A percentile compares a stretch with the other conserved stretches of the same genome.
phyloP scores from a whole-genome alignment of 768 basidiomycete genomes.

The Neoboletus brunneissimus region DNA sequence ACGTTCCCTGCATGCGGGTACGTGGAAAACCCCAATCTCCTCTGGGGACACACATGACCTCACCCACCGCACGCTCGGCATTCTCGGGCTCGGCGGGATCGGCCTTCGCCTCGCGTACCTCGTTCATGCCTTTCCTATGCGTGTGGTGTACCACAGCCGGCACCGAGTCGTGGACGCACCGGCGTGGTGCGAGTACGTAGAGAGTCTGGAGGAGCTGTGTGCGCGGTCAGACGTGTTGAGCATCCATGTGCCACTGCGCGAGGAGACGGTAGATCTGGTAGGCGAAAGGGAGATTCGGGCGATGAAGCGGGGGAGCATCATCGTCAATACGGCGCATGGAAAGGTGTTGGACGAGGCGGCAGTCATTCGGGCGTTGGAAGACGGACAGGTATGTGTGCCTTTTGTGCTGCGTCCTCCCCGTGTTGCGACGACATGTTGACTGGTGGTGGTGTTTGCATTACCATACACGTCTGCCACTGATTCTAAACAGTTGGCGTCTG shows the following conservation, averaged over 20 bases:
- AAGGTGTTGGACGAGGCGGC: conserved; percentile 87
- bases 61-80: conserved; percentile 64
- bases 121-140: conserved; percentile 83
- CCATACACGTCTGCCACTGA: neutral
- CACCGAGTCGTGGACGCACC: conserved; percentile 57
- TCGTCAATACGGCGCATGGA: conserved; percentile 87
- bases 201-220: conserved; percentile 61
- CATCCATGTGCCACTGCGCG: conserved; percentile 76
- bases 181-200: conserved; percentile 76
- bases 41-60: conserved; percentile 58
- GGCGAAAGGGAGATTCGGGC: conserved; percentile 71
- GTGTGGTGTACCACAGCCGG: conserved; percentile 76
- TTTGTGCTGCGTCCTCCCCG: neutral
- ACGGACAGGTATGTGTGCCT: conserved; percentile 70
- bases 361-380: conserved; percentile 78
- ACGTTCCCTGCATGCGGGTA: conserved; percentile 44
- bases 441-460: neutral
- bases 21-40: conserved; percentile 58
- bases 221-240: conserved; percentile 77
- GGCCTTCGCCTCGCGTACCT: conserved; percentile 68
- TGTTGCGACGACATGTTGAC: neutral
- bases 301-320: conserved; percentile 73
- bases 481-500: conserved; percentile 24
- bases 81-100: conserved; percentile 77
- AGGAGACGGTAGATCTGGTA: conserved; percentile 69